Percentiles rank a stretch among this genome's conserved stretches.
These are phyloP conservation scores for Macrocybe sp. DNA, from an alignment of 1,284 basidiomycete species.

Conservation along the genomic window DNA sequence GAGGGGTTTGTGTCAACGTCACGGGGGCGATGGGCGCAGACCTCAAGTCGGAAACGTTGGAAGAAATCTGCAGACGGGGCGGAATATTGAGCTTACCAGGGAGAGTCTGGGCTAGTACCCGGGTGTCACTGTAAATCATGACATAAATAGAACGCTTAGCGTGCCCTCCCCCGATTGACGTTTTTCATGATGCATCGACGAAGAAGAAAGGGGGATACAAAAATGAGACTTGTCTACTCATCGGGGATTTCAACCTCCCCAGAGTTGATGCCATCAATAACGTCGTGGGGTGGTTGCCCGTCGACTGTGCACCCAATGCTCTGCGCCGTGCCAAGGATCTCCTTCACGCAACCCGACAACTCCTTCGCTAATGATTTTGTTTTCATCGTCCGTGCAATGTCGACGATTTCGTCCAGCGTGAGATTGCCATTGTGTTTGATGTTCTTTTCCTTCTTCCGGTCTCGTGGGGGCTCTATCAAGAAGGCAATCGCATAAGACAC, in stretches of 20 bases:
- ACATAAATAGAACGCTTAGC: not conserved
- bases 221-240: conserved; percentile 58
- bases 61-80: conserved; percentile 46
- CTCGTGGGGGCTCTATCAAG: conserved; percentile 90
- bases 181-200: conserved; percentile 1
- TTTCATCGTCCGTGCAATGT: conserved; percentile 96
- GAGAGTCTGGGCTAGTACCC: conserved; percentile 37
- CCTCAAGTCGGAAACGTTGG: conserved; percentile 40
- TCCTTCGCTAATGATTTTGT: conserved; percentile 94
- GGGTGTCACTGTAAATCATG: conserved; percentile 8
- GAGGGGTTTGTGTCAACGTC: conserved; percentile 49
- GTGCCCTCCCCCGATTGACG: not conserved
- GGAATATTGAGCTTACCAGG: conserved; percentile 42
- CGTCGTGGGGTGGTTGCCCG: conserved; percentile 89
- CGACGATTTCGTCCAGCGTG: conserved; percentile 90
- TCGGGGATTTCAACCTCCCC: conserved; percentile 95
- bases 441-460: conserved; percentile 99
- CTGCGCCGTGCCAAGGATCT: conserved; percentile 93
- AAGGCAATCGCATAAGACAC: conserved; percentile 2
- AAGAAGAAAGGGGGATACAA: conserved; percentile 8
- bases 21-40: conserved; percentile 55
- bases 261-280: conserved; percentile 95
- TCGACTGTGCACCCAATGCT: conserved; percentile 96
- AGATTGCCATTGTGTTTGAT: conserved; percentile 98
- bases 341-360: conserved; percentile 88